These are phyloP conservation scores for Polyporus arcularius DNA, from an alignment of 768 basidiomycete genomes.

Conservation along the genomic window DNA sequence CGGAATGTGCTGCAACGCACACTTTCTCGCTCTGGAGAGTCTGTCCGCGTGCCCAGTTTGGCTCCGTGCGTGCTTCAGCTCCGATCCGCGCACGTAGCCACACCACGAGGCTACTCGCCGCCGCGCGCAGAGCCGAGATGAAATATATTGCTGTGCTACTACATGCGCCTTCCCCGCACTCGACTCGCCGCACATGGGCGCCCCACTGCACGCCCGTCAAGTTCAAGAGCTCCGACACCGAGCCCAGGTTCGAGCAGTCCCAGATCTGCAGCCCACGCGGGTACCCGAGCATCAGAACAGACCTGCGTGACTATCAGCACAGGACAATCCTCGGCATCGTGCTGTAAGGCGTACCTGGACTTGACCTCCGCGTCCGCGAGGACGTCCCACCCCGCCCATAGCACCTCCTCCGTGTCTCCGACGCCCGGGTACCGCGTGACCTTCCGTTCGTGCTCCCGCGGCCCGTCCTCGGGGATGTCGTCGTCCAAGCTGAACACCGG, in stretches of 20 bases:
- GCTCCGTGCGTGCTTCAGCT: too few species aligned
- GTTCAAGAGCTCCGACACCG: constrained; percentile 56
- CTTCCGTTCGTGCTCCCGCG: constrained; percentile 9
- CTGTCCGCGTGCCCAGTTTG: too few species aligned
- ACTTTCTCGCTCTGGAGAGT: too few species aligned
- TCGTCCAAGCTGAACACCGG: constrained; percentile 31
- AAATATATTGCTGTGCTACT: too few species aligned
- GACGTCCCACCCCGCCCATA: constrained; percentile 51
- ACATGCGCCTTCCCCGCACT: too few species aligned
- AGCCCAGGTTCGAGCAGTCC: constrained; percentile 57
- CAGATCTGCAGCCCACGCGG: constrained; percentile 56
- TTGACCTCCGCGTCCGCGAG: constrained; percentile 7
- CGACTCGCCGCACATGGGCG: background rate
- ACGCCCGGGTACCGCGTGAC: constrained; percentile 30
- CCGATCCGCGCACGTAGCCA: too few species aligned
- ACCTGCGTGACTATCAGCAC: background rate
- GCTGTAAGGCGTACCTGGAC: constrained; percentile 23
- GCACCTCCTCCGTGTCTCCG: constrained; percentile 36
- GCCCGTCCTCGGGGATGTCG: constrained; percentile 21
- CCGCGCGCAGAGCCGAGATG: too few species aligned
- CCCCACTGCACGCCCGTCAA: constrained; percentile 41
- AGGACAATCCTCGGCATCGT: background rate
- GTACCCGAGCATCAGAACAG: constrained; percentile 56
- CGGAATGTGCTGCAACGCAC: too few species aligned
- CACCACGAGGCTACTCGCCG: too few species aligned